Evolutionary conservation across 176 grass and related monocot genomes (phyloP).

Genomic region (Eremochloa ophiuroides): DNA sequence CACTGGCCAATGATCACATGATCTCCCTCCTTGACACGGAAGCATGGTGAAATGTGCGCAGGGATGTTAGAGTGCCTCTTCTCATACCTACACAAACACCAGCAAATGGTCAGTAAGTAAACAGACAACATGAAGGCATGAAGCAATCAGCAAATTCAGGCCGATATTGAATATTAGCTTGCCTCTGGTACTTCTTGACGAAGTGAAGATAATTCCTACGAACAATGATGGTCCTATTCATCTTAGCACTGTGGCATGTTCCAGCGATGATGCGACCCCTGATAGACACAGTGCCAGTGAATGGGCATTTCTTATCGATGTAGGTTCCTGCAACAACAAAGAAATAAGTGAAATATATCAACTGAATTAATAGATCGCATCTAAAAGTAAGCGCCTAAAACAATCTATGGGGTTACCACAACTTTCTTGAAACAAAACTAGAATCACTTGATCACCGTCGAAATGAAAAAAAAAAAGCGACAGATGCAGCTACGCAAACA

Average conservation of each 20-base stretch:
- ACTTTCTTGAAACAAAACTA: neutral
- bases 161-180: neutral
- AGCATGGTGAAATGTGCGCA: slow-evolving; percentile 39
- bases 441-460: neutral
- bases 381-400: neutral
- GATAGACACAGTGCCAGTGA: slow-evolving; percentile 40
- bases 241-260: slow-evolving; percentile 42
- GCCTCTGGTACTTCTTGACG: slow-evolving; percentile 41
- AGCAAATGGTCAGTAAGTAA: neutral
- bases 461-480: neutral
- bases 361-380: neutral
- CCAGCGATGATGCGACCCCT: slow-evolving; percentile 39
- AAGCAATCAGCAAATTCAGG: neutral
- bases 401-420: neutral
- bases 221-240: slow-evolving; percentile 39
- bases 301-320: slow-evolving; percentile 45
- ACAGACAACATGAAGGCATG: neutral
- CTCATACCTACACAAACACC: slow-evolving; percentile 23
- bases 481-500: neutral
- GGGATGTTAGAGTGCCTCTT: slow-evolving; percentile 47
- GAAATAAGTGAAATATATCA: neutral
- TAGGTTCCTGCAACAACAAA: slow-evolving; percentile 23
- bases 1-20: slow-evolving; percentile 44
- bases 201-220: slow-evolving; percentile 44
- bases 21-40: slow-evolving; percentile 34